Percentiles rank a stretch among this genome's conserved stretches.
These are phyloP conservation scores for Corylus avellana DNA, from an alignment of 306 rosid species.

Conservation along the genomic window DNA sequence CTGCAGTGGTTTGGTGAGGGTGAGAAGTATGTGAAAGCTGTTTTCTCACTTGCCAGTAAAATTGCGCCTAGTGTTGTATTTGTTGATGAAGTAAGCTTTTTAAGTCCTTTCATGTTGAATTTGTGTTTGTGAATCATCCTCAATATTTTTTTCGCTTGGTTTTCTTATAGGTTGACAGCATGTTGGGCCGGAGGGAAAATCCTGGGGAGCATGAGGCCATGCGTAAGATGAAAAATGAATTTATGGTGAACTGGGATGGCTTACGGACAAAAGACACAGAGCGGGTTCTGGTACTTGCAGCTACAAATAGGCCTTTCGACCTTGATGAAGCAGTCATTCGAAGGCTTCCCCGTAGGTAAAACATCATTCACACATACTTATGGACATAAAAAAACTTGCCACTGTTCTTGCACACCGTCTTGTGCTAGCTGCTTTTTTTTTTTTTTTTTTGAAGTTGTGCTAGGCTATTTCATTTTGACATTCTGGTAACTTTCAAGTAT, in stretches of 20 bases:
- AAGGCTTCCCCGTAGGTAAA: constrained; percentile 95
- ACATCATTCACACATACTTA: neutral
- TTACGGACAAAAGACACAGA: constrained; percentile 97
- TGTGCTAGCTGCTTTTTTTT: constrained; percentile 18
- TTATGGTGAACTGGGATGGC: constrained; percentile 99
- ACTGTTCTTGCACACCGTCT: constrained; percentile 1
- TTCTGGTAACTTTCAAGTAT: neutral
- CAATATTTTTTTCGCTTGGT: constrained; percentile 19
- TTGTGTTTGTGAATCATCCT: constrained; percentile 4
- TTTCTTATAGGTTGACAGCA: constrained; percentile 88
- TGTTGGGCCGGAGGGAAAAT: constrained; percentile 99
- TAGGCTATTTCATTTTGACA: neutral
- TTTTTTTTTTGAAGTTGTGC: neutral
- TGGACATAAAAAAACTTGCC: neutral
- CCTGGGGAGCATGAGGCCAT: constrained; percentile 99
- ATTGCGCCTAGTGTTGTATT: constrained; percentile 97
- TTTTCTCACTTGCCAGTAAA: constrained; percentile 97
- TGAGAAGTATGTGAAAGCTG: constrained; percentile 99
- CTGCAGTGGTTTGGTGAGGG: constrained; percentile 99
- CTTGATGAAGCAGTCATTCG: constrained; percentile 99
- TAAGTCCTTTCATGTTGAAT: neutral
- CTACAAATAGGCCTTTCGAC: constrained; percentile 98
- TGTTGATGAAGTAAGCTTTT: constrained; percentile 76
- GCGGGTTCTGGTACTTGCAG: constrained; percentile 96
- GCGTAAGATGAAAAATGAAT: constrained; percentile 99